Percentiles rank a stretch among this genome's conserved stretches.
Conservation (phyloP, 345 rosid genomes). For the Heritiera littoralis region DNA sequence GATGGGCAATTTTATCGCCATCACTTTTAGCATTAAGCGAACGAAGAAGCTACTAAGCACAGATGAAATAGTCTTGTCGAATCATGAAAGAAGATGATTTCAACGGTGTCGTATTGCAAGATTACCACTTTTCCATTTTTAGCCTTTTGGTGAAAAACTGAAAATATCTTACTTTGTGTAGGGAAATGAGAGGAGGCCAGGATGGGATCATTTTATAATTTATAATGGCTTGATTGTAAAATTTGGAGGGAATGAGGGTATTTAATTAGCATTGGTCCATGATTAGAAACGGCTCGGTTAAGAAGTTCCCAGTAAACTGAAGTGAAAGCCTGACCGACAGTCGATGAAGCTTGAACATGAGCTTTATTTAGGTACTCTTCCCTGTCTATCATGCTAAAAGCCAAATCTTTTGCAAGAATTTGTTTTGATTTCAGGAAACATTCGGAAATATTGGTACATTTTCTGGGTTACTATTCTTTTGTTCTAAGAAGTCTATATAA, state of each 20-base stretch:
- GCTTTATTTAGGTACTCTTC: conserved; percentile 3
- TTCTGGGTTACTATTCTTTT: neutral
- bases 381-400: neutral
- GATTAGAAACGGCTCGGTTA: neutral
- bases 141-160: neutral
- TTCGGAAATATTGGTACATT: neutral
- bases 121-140: neutral
- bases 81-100: neutral
- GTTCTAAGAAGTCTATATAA: neutral
- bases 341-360: neutral
- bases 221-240: conserved; percentile 12
- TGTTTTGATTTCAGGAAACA: neutral
- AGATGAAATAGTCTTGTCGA: neutral
- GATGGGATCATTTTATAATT: neutral
- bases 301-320: neutral
- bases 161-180: neutral
- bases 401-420: neutral
- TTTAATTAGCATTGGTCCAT: neutral
- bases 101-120: conserved; percentile 6
- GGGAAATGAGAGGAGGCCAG: neutral
- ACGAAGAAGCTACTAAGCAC: neutral
- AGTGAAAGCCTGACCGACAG: conserved; percentile 4
- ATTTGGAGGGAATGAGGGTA: neutral
- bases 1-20: conserved; percentile 66
- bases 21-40: conserved; percentile 14